These are phyloP conservation scores for Fomitopsis schrenkii DNA, from an alignment of 1,284 basidiomycete genomes.

Conservation along the genomic window DNA sequence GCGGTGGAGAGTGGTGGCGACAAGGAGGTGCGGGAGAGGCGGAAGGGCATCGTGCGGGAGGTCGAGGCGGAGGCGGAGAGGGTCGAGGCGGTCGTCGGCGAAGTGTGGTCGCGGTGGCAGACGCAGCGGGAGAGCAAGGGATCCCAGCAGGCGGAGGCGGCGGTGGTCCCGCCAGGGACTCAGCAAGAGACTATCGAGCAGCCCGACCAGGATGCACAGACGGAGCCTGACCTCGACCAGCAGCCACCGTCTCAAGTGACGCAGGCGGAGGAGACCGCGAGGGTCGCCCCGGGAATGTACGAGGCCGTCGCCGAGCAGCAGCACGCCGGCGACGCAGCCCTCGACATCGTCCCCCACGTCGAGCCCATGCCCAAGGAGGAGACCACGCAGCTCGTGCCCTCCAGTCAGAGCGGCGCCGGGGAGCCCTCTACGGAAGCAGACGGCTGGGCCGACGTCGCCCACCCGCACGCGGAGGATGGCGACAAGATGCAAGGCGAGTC, in stretches of 20 bases:
- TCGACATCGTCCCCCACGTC: background rate
- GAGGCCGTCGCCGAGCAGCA: background rate
- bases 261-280: background rate
- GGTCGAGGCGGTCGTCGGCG: background rate
- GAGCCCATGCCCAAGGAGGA: background rate
- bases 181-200: background rate
- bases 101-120: background rate
- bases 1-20: conserved; percentile 64
- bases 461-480: background rate
- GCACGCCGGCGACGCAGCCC: background rate
- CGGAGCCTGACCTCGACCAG: background rate
- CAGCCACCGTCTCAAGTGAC: background rate
- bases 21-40: conserved; percentile 44
- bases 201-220: background rate
- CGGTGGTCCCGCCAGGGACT: background rate
- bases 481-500: background rate
- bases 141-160: background rate
- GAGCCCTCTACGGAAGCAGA: background rate
- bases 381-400: background rate
- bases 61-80: conserved; percentile 47
- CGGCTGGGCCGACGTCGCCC: background rate
- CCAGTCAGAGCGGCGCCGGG: background rate
- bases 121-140: background rate
- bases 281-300: background rate
- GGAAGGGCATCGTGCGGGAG: conserved; percentile 52